These are phyloP conservation scores for Vigna mungo DNA, from an alignment of 306 rosid species.

Conservation along the genomic window DNA sequence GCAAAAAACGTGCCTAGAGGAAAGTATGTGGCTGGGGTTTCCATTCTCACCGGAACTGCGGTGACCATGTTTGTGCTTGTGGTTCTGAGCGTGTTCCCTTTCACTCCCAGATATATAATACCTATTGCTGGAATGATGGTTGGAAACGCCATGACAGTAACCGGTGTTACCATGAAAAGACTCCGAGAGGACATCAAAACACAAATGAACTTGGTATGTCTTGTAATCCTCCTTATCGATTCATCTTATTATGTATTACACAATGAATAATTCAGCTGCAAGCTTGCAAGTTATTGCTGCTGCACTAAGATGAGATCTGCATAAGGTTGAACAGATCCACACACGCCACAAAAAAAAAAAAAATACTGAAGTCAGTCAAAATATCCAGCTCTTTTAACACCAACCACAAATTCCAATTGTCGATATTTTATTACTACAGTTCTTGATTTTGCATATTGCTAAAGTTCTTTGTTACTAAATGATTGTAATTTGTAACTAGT, in stretches of 20 bases:
- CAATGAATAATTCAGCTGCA: not conserved
- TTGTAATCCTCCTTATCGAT: not conserved
- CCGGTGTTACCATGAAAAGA: slow-evolving; percentile 96
- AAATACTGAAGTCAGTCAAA: not conserved
- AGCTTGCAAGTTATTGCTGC: not conserved
- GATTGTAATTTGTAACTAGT: too few relatives aligned
- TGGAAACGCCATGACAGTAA: slow-evolving; percentile 94
- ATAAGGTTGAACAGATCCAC: not conserved
- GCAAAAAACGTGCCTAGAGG: slow-evolving; percentile 92
- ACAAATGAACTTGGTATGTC: slow-evolving; percentile 72
- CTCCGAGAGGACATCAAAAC: slow-evolving; percentile 83
- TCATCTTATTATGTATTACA: not conserved
- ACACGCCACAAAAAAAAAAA: not conserved
- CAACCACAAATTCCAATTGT: not conserved
- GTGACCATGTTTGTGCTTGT: slow-evolving; percentile 78
- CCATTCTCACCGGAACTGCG: slow-evolving; percentile 81
- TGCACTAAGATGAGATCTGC: not conserved
- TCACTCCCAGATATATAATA: slow-evolving; percentile 91
- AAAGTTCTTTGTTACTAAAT: too few relatives aligned
- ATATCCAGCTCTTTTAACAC: not conserved
- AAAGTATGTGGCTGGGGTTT: slow-evolving; percentile 77
- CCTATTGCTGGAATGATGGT: slow-evolving; percentile 98
- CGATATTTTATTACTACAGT: not conserved
- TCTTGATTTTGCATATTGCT: not conserved
- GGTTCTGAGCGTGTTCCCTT: slow-evolving; percentile 75